Evolutionary conservation across 2,329 filamentous ascomycete genomes (phyloP).

Genomic region (Penicillium sp.): DNA sequence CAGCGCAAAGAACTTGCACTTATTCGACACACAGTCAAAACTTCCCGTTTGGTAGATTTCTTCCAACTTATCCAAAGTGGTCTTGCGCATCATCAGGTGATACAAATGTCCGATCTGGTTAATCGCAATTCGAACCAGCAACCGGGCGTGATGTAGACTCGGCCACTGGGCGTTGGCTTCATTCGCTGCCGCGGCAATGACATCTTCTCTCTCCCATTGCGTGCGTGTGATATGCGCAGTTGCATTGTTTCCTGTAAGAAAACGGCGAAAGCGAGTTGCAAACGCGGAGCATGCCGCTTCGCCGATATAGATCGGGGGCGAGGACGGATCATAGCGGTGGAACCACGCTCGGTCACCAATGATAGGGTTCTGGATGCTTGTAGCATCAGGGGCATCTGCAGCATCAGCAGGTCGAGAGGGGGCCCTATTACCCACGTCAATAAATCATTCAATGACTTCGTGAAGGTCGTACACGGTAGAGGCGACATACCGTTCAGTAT

Average conservation of each 20-base stretch:
- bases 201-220: slow-evolving; percentile 37
- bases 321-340: slow-evolving; percentile 38
- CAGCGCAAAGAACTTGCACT: slow-evolving; percentile 50
- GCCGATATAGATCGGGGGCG: slow-evolving; percentile 41
- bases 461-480: not conserved
- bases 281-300: slow-evolving; percentile 46
- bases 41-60: slow-evolving; percentile 38
- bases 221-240: slow-evolving; percentile 38
- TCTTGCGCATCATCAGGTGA: slow-evolving; percentile 41
- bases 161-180: slow-evolving; percentile 38
- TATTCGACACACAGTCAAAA: slow-evolving; percentile 38
- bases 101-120: slow-evolving; percentile 41
- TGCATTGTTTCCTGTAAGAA: slow-evolving; percentile 35
- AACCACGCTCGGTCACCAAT: slow-evolving; percentile 43
- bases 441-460: not conserved
- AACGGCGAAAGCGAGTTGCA: slow-evolving; percentile 42
- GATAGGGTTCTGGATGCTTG: slow-evolving; percentile 36
- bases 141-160: slow-evolving; percentile 38
- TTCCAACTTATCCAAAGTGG: slow-evolving; percentile 43
- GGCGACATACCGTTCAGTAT: slow-evolving; percentile 18
- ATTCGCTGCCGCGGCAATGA: slow-evolving; percentile 32
- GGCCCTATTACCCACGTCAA: slow-evolving; percentile 4
- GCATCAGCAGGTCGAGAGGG: slow-evolving; percentile 27
- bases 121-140: slow-evolving; percentile 41
- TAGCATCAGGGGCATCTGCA: slow-evolving; percentile 26